phyloP scores from a whole-genome alignment of 805 yeast species.

The Yamadazyma paraphyllophila region DNA sequence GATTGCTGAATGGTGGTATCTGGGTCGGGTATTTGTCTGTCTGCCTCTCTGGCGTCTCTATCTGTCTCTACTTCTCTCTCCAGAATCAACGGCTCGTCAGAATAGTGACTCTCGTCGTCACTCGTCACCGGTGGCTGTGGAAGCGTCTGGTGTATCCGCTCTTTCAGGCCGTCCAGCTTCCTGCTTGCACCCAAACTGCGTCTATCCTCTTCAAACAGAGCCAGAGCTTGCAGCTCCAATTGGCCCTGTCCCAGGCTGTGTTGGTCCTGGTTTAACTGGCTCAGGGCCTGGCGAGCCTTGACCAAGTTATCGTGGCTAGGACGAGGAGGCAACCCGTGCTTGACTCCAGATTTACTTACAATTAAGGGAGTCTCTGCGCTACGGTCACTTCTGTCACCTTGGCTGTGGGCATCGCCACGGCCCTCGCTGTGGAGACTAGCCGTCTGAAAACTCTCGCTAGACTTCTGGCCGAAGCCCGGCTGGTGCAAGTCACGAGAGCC shows the following conservation, averaged over 20 bases:
- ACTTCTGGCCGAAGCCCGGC: not conserved
- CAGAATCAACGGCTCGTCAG: slow-evolving; percentile 8
- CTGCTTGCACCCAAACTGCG: not conserved
- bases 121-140: slow-evolving; percentile 14
- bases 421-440: slow-evolving; percentile 4
- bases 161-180: not conserved
- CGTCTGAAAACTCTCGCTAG: slow-evolving; percentile 8
- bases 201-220: too few species aligned
- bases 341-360: not conserved
- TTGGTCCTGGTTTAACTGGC: not conserved
- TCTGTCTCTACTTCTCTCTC: not conserved
- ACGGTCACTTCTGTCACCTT: not conserved
- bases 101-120: slow-evolving; percentile 10
- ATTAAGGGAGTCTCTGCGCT: not conserved
- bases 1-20: not conserved
- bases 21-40: not conserved
- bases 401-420: not conserved
- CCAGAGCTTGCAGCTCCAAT: too few species aligned
- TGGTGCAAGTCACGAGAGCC: not conserved
- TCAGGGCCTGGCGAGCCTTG: slow-evolving; percentile 23
- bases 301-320: slow-evolving; percentile 24
- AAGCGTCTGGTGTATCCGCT: slow-evolving; percentile 11
- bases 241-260: slow-evolving; percentile 8
- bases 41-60: not conserved
- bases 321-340: slow-evolving; percentile 21